Percentiles rank a stretch among this genome's conserved stretches.
Evolutionary conservation across 768 basidiomycete genomes (phyloP).

Genomic region (Galerina sulciceps): DNA sequence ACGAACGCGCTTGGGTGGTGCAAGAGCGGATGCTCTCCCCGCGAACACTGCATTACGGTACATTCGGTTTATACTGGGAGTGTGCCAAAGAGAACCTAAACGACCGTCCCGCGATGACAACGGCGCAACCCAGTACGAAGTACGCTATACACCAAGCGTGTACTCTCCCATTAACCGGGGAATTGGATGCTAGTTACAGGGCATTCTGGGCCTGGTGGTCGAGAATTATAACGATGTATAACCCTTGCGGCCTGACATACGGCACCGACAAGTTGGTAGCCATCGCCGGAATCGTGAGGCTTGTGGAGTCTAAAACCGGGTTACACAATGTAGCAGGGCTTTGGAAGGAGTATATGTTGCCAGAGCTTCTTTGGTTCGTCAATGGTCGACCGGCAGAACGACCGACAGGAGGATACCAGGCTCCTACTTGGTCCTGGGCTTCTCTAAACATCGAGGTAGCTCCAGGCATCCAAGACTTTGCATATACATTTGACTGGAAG

Average conservation of each 20-base stretch:
- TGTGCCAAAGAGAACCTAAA: background rate
- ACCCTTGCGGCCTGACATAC: slow-evolving; percentile 2
- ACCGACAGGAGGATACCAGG: background rate
- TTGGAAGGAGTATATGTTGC: slow-evolving; percentile 8
- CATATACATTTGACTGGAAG: background rate
- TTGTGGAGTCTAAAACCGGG: slow-evolving; percentile 2
- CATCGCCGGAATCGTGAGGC: slow-evolving; percentile 2
- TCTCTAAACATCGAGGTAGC: background rate
- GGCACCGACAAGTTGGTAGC: slow-evolving; percentile 11
- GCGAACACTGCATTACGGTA: slow-evolving; percentile 4
- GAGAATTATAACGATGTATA: slow-evolving; percentile 7
- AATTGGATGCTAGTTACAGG: background rate
- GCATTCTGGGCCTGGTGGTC: slow-evolving; percentile 9
- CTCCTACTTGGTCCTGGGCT: background rate
- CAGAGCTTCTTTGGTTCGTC: slow-evolving; percentile 9
- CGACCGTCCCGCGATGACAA: background rate
- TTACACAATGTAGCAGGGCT: slow-evolving; percentile 3
- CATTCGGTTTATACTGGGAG: slow-evolving; percentile 1
- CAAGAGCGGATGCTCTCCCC: slow-evolving; percentile 12
- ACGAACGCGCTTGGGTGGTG: slow-evolving; percentile 10
- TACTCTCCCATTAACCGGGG: background rate
- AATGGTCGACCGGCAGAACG: background rate
- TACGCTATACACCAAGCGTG: slow-evolving; percentile 3
- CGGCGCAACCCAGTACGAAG: background rate
- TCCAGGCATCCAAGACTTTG: background rate